Base-by-base conservation (phyloP, 768 basidiomycete genomes). In the Collybiopsis confluens region DNA sequence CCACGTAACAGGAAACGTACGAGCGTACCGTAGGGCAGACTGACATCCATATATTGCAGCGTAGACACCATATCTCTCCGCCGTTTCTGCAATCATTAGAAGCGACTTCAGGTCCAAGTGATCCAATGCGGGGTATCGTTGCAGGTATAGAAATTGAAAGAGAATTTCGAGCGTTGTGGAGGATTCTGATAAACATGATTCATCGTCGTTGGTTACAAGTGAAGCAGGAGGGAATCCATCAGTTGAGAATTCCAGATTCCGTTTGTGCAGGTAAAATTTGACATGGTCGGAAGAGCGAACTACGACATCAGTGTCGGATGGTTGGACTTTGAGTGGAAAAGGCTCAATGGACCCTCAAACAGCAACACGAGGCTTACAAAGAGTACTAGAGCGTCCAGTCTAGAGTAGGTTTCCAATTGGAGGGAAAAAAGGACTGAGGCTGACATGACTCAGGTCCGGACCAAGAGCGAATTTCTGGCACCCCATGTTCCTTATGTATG, bases 41-140 rank as follows among this genome's bases (percentile, higher is more conserved):
- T 37, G 26, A 42, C 50, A 52, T 26, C 41, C 48, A 16, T 53
- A 44, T n/a, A 53, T 56, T n/a, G 52, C 36, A 26, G 28, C 44
- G 48, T 20, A 52, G 40, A 58, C 33, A 21, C 50, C 40, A 41
- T 56, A 56, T 24, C 54, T 56, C 27, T 56, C 55, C 18, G 44
- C 52, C 10, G 55, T 43, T 45, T 56, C 51, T 9, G 52, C 50
- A 18, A 56, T 28, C 4, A 21, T n/a, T 35, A 41, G n/a, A 6
- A 56, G 37, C 3, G 26, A 28, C 18, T 43, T 28, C 18, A 53
- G 45, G n/a, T 42, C 51, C 15, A 46, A 16, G 6, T 53, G 11
- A 11, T 37, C 16, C 21, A 56, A 30, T 33, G 41, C 54, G 11
- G 55, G 55, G 24, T 54, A 50, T 20, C 37, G 55, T 15, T 35